phyloP scores from a whole-genome alignment of 2,329 filamentous ascomycete genomes.

The Aspergillus neoniger region DNA sequence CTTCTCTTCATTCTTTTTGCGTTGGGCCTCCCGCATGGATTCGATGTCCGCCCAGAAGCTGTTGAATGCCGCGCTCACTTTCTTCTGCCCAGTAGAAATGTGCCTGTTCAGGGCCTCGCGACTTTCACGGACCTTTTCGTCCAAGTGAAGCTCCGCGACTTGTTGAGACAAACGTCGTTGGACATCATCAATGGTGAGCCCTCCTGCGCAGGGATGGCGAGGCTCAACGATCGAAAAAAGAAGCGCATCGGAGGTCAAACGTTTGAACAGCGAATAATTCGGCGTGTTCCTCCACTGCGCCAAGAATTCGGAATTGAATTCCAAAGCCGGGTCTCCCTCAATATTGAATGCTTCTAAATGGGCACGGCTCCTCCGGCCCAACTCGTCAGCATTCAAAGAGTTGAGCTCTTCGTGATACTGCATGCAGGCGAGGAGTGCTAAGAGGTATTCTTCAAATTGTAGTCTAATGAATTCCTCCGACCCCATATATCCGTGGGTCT shows the following conservation, averaged over 20 bases:
- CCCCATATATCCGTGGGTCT: constrained; percentile 89
- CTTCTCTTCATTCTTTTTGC: constrained; percentile 51
- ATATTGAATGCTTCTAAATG: constrained; percentile 61
- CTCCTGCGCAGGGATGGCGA: constrained; percentile 88
- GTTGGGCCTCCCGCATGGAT: constrained; percentile 71
- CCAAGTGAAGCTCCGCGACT: constrained; percentile 88
- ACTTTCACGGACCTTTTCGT: constrained; percentile 82
- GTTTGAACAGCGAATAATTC: constrained; percentile 87
- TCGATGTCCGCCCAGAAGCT: constrained; percentile 91
- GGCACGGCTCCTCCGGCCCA: constrained; percentile 41
- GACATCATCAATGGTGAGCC: constrained; percentile 89
- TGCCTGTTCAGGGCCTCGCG: constrained; percentile 86
- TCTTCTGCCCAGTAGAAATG: constrained; percentile 82
- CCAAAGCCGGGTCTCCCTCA: constrained; percentile 79
- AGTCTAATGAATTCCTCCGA: constrained; percentile 97
- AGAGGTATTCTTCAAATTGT: constrained; percentile 94
- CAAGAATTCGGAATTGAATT: constrained; percentile 83
- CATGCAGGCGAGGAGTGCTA: constrained; percentile 81
- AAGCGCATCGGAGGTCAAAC: constrained; percentile 72
- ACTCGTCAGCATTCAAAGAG: constrained; percentile 49
- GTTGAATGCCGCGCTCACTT: constrained; percentile 83
- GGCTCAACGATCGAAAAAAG: constrained; percentile 95
- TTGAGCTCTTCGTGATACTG: constrained; percentile 79
- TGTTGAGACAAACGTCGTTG: constrained; percentile 87
- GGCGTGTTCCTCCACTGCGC: constrained; percentile 85